Base-by-base conservation (phyloP, 352 stramenopile genomes). In the Albugo candida region DNA sequence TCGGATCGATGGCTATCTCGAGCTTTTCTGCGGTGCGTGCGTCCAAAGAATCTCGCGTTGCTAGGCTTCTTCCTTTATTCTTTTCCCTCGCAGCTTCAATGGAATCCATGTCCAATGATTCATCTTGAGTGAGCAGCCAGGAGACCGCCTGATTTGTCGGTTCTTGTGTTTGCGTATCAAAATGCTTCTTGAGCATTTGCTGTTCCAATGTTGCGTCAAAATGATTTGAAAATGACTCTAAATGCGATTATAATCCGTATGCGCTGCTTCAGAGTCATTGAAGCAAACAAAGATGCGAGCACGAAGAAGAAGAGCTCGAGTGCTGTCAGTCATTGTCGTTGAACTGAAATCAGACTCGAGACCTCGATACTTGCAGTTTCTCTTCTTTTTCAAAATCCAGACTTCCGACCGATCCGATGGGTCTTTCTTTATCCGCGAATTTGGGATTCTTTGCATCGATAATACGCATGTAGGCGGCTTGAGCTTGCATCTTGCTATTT, bases 151-250 rank as follows among this genome's bases (percentile, higher is more conserved):
- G 36, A 6, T 47, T 18, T 18, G 36, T 19, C 18, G 10, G n/a
- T 6, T 11, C 14, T 41, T 13, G 13, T 44, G 36, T n/a, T 49
- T 53, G n/a, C 50, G 44, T 73, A 69, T 61, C n/a, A 1, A 8
- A 43, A 24, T 8, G 51, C 14, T 17, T 55, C 42, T 1, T 53
- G 21, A 5, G 67, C 71, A 11, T 73, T 34, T 81, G 72, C 27
- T 77, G 53, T 24, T 88, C 76, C 31, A 84, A 54, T 56, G 85
- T 72, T 8, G 76, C 72, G n/a, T 88, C 76, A 58, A 88, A 57
- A 34, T 84, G 59, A 46, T 80, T 81, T n/a, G 70, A 56, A 38
- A 65, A 65, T 10, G 69, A 73, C 11, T 64, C 54, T 2, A 84
- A 24, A 88, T 81, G 11, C 58, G 58, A 17, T 65, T 36, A 40